Evolutionary conservation across 305 asterid genomes (phyloP), one percentile per base, ranked within the genome.

Genomic region (Lippia alba): DNA sequence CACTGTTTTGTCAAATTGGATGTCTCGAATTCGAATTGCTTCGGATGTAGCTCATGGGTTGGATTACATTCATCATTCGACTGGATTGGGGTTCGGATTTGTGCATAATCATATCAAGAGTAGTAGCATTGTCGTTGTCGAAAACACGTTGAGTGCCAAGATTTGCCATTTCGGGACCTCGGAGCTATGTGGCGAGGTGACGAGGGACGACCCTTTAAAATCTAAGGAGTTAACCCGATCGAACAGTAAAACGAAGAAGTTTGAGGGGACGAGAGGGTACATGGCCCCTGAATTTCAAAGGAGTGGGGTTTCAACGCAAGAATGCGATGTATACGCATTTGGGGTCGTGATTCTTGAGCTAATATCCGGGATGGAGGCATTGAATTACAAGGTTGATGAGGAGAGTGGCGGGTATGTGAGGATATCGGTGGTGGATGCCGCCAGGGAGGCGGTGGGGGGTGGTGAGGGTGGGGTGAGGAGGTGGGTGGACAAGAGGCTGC

Each of bases 141-240:
- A 90, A 33, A 82, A 88, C 0, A 9, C 70, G 0, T 50, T 88
- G 63, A 54, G 75, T 48, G 95, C 99, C 4, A 87, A 84, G 72
- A 82, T 94, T 14, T 94, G 99, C 56, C 95, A 94, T 74, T 94
- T 88, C 34, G 99, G 99, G 0, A 88, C 99, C 14, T 83, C 99
- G 1, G 96, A 88, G 83, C 96, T 94, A n/a, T 91, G 97, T 63
- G 97, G 97, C 15, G 99, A 94, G 86, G 75, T 82, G 9, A 66
- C 12, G 53, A 79, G 77, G 8, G 81, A 75, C 5, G 58, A 14
- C 4, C 2, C 8, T 44, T 44, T 17, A 11, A 58, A 56, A 12
- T 7, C 8, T 17, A 78, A 64, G 19, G 82, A 76, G 16, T n/a
- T 69, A 0, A 80, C 76, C 67, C 73, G 81, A 76, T 71, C 74